phyloP scores from a whole-genome alignment of 2,329 filamentous ascomycete genomes.

The Chaetomium olivaceum region DNA sequence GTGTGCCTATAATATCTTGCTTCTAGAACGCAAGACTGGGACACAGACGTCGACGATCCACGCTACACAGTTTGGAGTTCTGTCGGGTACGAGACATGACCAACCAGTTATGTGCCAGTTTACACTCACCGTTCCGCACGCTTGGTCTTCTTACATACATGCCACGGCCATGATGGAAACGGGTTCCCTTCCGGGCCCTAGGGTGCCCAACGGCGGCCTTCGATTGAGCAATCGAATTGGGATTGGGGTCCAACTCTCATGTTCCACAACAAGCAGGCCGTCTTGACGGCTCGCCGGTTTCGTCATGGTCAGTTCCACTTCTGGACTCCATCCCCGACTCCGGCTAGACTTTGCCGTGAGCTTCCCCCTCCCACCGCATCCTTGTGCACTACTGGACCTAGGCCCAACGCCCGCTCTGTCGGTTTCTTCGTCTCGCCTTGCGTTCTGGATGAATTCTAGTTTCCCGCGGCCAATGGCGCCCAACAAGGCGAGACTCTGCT shows the following conservation, averaged over 20 bases:
- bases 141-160: not conserved
- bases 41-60: not conserved
- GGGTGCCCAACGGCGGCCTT: not conserved
- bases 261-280: not conserved
- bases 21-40: not conserved
- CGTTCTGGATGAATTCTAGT: conserved; percentile 7
- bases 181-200: not conserved
- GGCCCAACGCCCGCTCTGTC: conserved; percentile 12
- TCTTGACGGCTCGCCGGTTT: not conserved
- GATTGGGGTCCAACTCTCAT: not conserved
- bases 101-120: not conserved
- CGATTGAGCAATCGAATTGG: not conserved
- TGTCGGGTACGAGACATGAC: not conserved
- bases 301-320: not conserved
- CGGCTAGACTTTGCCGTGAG: conserved; percentile 19
- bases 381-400: not conserved
- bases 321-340: conserved; percentile 19
- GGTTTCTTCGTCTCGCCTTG: conserved; percentile 18
- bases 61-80: not conserved
- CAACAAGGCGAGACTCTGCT: not conserved
- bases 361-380: conserved; percentile 2
- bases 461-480: conserved; percentile 21
- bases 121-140: not conserved
- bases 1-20: not conserved
- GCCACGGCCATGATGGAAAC: not conserved